Base-by-base conservation (phyloP, 2,329 filamentous ascomycete genomes). In the Aspergillus brasiliensis region DNA sequence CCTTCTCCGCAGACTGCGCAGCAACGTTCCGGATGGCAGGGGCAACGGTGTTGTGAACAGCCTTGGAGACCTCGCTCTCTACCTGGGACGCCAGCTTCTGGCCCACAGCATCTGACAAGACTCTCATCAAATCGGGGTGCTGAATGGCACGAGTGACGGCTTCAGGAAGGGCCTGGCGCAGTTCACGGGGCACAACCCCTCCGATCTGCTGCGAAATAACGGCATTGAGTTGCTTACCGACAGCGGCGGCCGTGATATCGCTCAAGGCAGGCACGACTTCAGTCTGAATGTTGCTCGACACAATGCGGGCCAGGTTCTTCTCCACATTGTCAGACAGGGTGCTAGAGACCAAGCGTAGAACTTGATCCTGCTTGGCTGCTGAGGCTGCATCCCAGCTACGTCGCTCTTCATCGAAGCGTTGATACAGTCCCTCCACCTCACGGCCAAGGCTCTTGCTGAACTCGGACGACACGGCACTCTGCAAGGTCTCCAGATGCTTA, bases 191-290 rank as follows among this genome's bases (percentile, higher is more conserved):
- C 46, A 96, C 76, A 2, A 83, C 81, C 42, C 83, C 82, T n/a
- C 86, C 82, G 40, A 96, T 77, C 55, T 89, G 84, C 51, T 86
- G 83, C 65, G 86, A 84, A 57, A 97, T 78, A 62, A 87, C 86
- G 64, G 85, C 83, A 58, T 86, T 84, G 23, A 98, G 81, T 71
- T 91, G 87, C 62, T 90, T 88, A 57, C 89, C 85, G 27, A 97
- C 82, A 4, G 88, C 84, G 62, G 86, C 85, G 47, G 86, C 83
- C 13, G 91, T 87, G 44, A 88, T 82, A 54, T 88, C 84, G 42
- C 87, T 84, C 58, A 98, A 80, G 31, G 88, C 82, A 10, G 95
- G 94, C 55, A 97, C 81, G 47, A 97, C 86, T 13, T 87, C 83
- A 57, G 87, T 83, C 62, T 91, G 85, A 65, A 97, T 91, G 73